phyloP scores from a whole-genome alignment of 768 basidiomycete genomes.

The Suillus lakei region DNA sequence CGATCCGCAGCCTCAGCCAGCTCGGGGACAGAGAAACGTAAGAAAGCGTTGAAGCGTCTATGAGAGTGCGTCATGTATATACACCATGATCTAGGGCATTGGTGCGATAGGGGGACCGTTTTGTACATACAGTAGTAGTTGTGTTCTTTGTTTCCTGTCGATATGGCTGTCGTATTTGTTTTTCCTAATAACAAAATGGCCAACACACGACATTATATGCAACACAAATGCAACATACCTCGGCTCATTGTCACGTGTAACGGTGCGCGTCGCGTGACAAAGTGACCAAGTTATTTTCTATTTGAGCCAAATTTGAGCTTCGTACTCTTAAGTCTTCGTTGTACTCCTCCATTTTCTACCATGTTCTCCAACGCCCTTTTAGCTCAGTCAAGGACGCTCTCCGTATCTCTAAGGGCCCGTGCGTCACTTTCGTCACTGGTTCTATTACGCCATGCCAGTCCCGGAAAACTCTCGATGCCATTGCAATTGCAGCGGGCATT shows the following conservation, averaged over 20 bases:
- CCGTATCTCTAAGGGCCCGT: slow-evolving; percentile 14
- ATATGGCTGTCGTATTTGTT: slow-evolving; percentile 6
- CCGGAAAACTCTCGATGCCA: slow-evolving; percentile 1
- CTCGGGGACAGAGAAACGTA: slow-evolving; percentile 77
- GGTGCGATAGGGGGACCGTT: not conserved
- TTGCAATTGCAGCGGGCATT: slow-evolving; percentile 19
- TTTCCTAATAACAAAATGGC: not conserved
- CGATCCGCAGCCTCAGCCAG: slow-evolving; percentile 59
- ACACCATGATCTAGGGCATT: slow-evolving; percentile 7
- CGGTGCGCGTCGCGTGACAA: slow-evolving; percentile 17
- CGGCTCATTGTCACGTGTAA: slow-evolving; percentile 18
- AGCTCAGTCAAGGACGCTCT: slow-evolving; percentile 17
- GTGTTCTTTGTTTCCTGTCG: not conserved
- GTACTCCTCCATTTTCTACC: not conserved
- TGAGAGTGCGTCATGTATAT: slow-evolving; percentile 34
- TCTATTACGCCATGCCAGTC: slow-evolving; percentile 11
- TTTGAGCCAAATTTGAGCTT: not conserved
- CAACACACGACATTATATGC: not conserved
- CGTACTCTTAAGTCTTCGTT: not conserved
- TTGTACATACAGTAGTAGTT: not conserved
- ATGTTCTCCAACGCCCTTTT: slow-evolving; percentile 32
- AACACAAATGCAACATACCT: no score
- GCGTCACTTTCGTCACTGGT: slow-evolving; percentile 20
- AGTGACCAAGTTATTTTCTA: slow-evolving; percentile 5
- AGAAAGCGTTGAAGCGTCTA: slow-evolving; percentile 85